phyloP scores from a whole-genome alignment of 768 basidiomycete genomes.

The Lactarius psammicola region DNA sequence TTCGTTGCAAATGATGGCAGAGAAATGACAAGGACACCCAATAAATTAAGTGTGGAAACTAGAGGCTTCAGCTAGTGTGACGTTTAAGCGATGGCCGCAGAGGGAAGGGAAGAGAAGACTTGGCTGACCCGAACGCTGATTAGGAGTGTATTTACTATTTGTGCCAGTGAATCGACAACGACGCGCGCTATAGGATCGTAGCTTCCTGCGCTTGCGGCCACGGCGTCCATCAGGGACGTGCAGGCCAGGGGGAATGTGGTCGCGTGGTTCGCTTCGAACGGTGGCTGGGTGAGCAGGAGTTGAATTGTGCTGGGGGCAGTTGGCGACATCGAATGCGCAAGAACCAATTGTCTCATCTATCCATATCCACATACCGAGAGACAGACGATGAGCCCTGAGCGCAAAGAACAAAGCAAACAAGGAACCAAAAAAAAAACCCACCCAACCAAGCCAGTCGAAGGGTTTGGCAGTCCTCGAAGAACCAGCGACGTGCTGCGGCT shows the following conservation, averaged over 20 bases:
- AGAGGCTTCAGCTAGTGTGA: constrained; percentile 21
- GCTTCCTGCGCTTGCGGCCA: constrained; percentile 12
- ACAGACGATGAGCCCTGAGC: neutral
- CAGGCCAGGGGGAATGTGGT: constrained; percentile 17
- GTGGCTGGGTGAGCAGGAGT: constrained; percentile 21
- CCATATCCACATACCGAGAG: no score
- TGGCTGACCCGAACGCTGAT: constrained; percentile 20
- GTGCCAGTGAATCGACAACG: constrained; percentile 18
- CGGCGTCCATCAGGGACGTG: constrained; percentile 21
- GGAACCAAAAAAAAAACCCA: neutral
- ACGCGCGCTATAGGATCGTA: constrained; percentile 13
- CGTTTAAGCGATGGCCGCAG: neutral
- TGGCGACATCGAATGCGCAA: constrained; percentile 19
- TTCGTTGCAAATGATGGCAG: constrained; percentile 21
- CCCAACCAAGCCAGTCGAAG: constrained; percentile 26
- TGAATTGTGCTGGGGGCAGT: constrained; percentile 23
- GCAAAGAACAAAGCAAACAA: neutral
- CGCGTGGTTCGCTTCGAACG: constrained; percentile 1
- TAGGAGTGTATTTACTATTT: constrained; percentile 21
- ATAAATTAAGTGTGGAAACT: constrained; percentile 21
- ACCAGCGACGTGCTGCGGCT: neutral
- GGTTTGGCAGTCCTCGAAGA: constrained; percentile 3
- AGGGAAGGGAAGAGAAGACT: no score
- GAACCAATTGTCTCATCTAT: constrained; percentile 27
- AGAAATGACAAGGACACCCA: constrained; percentile 23